Conservation (phyloP, 2,329 filamentous ascomycete genomes). For the Lasiodiplodia citricola region DNA sequence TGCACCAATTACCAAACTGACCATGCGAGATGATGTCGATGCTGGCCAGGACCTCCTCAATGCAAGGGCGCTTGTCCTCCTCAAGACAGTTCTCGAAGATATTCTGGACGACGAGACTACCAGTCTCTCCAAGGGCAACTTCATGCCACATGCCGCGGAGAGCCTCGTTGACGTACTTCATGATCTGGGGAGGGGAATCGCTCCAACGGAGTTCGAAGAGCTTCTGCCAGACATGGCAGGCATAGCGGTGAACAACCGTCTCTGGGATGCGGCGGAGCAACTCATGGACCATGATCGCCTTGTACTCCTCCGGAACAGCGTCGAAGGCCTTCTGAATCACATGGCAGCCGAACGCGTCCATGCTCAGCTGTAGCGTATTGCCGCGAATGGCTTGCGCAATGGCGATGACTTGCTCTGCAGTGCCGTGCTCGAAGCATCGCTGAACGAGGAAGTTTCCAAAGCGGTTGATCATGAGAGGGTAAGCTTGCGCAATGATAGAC, state of each 20-base stretch:
- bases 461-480: slow-evolving; percentile 95
- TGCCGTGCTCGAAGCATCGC: slow-evolving; percentile 98
- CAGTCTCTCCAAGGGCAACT: slow-evolving; percentile 94
- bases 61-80: slow-evolving; percentile 98
- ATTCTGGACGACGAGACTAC: slow-evolving; percentile 97
- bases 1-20: slow-evolving; percentile 99
- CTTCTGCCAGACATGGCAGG: slow-evolving; percentile 99
- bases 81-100: slow-evolving; percentile 99
- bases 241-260: slow-evolving; percentile 97
- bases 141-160: slow-evolving; percentile 98
- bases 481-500: slow-evolving; percentile 92
- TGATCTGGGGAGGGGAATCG: slow-evolving; percentile 93
- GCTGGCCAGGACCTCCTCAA: slow-evolving; percentile 92
- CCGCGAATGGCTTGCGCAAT: slow-evolving; percentile 95
- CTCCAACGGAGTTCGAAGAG: slow-evolving; percentile 97
- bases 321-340: slow-evolving; percentile 99
- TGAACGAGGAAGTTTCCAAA: slow-evolving; percentile 99
- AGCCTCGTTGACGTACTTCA: slow-evolving; percentile 97
- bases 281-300: slow-evolving; percentile 98
- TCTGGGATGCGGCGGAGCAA: slow-evolving; percentile 93
- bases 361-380: slow-evolving; percentile 90
- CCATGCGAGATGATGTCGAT: slow-evolving; percentile 97
- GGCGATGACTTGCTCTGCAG: slow-evolving; percentile 88
- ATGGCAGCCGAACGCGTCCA: slow-evolving; percentile 98
- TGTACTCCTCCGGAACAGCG: slow-evolving; percentile 95